These are phyloP conservation scores for Medicago lupulina DNA, from an alignment of 306 rosid species.

Conservation along the genomic window DNA sequence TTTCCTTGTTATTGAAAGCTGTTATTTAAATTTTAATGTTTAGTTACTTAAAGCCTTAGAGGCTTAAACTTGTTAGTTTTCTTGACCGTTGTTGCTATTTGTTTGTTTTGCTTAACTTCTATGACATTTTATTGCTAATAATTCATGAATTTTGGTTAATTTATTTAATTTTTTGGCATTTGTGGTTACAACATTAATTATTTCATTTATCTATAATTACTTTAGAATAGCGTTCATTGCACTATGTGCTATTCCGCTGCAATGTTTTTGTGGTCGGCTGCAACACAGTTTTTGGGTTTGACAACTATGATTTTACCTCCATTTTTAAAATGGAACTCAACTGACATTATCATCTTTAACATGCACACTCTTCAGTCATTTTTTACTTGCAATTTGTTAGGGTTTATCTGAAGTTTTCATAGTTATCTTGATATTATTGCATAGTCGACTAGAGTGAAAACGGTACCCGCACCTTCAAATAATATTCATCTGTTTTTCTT, in stretches of 20 bases:
- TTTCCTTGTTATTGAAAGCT: background rate
- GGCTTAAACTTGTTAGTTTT: background rate
- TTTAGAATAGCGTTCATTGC: background rate
- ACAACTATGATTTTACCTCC: conserved; percentile 1
- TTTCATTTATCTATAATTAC: background rate
- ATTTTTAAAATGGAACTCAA: conserved; percentile 22
- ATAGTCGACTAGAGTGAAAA: conserved; percentile 27
- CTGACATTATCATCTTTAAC: background rate
- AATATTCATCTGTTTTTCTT: conserved; percentile 7
- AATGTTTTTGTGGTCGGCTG: background rate
- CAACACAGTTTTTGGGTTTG: background rate
- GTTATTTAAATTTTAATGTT: background rate
- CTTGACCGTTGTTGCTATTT: background rate
- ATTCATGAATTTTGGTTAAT: background rate
- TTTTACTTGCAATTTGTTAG: conserved; percentile 15
- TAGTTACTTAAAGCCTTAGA: background rate
- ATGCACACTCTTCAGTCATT: background rate
- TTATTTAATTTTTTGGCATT: background rate
- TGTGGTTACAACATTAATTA: background rate
- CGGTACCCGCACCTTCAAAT: conserved; percentile 1
- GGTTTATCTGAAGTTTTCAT: conserved; percentile 18
- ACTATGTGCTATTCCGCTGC: background rate
- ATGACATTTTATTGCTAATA: background rate
- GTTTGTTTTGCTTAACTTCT: background rate
- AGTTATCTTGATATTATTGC: conserved; percentile 5